A percentile compares a stretch with the other conserved stretches of the same genome.
phyloP scores from a whole-genome alignment of 805 yeast genomes.

The fission yeast (Schizosaccharomyces pombe) region DNA sequence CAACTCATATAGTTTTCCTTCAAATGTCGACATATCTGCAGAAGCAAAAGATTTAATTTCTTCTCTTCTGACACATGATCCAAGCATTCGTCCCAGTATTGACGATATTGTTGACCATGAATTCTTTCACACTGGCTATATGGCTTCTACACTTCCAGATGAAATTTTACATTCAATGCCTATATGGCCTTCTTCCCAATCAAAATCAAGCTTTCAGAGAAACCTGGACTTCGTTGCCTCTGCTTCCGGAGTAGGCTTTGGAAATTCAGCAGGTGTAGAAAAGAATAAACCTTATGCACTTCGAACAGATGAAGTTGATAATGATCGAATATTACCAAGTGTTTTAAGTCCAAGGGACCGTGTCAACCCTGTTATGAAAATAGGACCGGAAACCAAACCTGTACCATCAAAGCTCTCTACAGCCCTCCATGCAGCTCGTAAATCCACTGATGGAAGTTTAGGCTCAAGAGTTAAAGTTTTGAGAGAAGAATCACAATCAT shows the following conservation, averaged over 20 bases:
- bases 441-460: background rate
- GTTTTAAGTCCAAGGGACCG: conserved; percentile 2
- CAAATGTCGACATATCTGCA: conserved; percentile 32
- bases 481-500: background rate
- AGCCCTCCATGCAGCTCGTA: background rate
- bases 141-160: background rate
- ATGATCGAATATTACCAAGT: background rate
- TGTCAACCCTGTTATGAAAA: background rate
- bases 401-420: background rate
- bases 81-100: conserved; percentile 54
- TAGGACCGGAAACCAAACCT: background rate
- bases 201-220: background rate
- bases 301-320: background rate
- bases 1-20: conserved; percentile 61
- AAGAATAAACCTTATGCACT: conserved; percentile 1
- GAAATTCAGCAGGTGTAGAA: background rate
- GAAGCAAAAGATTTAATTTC: conserved; percentile 53
- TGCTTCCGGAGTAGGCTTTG: conserved; percentile 2
- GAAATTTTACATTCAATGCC: background rate
- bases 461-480: background rate
- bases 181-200: background rate
- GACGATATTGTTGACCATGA: conserved; percentile 57
- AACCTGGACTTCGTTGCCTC: background rate
- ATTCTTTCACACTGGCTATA: conserved; percentile 50
- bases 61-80: conserved; percentile 54